Evolutionary conservation across 768 basidiomycete genomes (phyloP), one percentile per base, ranked within the genome.

Genomic region (Auriscalpium vulgare): DNA sequence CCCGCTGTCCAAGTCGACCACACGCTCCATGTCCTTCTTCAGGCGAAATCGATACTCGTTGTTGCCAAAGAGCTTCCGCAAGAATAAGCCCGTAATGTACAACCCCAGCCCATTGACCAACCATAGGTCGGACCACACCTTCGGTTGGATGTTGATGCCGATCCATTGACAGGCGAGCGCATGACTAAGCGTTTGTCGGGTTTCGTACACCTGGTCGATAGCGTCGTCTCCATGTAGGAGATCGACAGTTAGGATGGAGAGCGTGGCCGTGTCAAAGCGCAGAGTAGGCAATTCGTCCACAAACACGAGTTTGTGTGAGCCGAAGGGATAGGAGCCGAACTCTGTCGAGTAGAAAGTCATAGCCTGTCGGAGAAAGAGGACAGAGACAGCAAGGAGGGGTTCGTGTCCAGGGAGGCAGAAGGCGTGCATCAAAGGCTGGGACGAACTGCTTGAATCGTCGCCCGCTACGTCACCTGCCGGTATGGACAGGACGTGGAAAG

Each of bases 1-100:
- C 29, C 95, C 95, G 45, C 85, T 82, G 68, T 99, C 97, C 74
- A 84, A 81, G 59, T 88, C 86, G 19, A 93, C 76, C 51, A 95
- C 88, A 17, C 93, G 87, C 62, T 92, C 85, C 83, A 97, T 95
- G 67, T 99, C 97, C 69, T 93, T 93, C 75, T 95, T 95, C 65
- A 99, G 71, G 55, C 91, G 80, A 70, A 92, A 97, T 6, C 97
- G 82, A 65, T 95, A 98, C 68, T 99, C 97, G 74, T 98, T 99
- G 70, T 88, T 97, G 40, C 97, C 97, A 55, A 97, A 77, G 13
- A 94, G 74, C 70, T 88, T 89, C 56, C 86, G 82, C 63, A 95
- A 73, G 74, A 91, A 97, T 44, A 94, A 78, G 10, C 88, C 87
- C 6, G 90, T 88, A 66, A 98, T 88, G 67, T 97, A 94, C 14